These are phyloP conservation scores for Chalciporus sp. DNA, from an alignment of 1,284 basidiomycete genomes.

Conservation along the genomic window DNA sequence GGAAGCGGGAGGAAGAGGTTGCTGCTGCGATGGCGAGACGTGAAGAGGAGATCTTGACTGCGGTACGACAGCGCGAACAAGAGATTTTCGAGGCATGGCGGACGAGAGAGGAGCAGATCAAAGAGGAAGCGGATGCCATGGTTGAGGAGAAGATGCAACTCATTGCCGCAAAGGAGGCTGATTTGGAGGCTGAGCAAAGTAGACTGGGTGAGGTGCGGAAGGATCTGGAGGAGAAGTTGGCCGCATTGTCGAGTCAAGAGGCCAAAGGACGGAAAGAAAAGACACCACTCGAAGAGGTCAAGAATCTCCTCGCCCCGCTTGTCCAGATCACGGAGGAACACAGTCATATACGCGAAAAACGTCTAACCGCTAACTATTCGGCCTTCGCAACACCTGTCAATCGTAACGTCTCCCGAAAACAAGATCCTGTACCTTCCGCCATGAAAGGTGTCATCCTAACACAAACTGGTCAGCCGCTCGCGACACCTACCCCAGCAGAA, in stretches of 20 bases:
- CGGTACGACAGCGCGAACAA: conserved; percentile 67
- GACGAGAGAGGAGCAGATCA: conserved; percentile 56
- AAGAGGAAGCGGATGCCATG: conserved; percentile 48
- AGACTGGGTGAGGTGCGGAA: conserved; percentile 46
- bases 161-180: conserved; percentile 52
- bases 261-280: conserved; percentile 53
- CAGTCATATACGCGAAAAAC: conserved; percentile 30
- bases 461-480: conserved; percentile 66
- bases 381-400: conserved; percentile 43
- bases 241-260: conserved; percentile 43
- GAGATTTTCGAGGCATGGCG: conserved; percentile 70
- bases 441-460: conserved; percentile 85
- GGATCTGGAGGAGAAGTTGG: conserved; percentile 51
- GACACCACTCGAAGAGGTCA: conserved; percentile 70
- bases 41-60: conserved; percentile 72
- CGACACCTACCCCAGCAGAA: conserved; percentile 67
- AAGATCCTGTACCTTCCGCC: conserved; percentile 53
- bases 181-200: conserved; percentile 54
- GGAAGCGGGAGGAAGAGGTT: conserved; percentile 71
- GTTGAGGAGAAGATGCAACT: conserved; percentile 57
- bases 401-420: conserved; percentile 36
- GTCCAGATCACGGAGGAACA: conserved; percentile 42
- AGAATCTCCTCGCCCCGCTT: conserved; percentile 63
- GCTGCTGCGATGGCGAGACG: conserved; percentile 60
- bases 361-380: conserved; percentile 15